Percentiles rank a stretch among this genome's conserved stretches.
These are phyloP conservation scores for Pyracantha coccinea DNA, from an alignment of 331 rosid genomes.

Conservation along the genomic window DNA sequence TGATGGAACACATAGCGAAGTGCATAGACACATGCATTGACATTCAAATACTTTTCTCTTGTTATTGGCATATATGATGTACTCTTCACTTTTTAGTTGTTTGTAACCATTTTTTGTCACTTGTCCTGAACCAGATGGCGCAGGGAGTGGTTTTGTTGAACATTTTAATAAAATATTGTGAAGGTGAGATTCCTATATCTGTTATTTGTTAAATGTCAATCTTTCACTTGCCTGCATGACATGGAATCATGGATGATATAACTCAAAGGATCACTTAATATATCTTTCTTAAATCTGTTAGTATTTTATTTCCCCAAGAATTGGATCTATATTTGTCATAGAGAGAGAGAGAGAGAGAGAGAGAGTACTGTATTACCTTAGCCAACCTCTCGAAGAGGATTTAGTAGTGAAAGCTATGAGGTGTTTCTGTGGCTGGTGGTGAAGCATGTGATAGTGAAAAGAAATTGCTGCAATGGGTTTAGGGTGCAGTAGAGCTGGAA, in stretches of 20 bases:
- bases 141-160: slow-evolving; percentile 28
- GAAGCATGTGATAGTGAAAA: too few relatives aligned
- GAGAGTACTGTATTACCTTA: too few relatives aligned
- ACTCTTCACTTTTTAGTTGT: neutral
- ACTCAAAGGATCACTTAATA: neutral
- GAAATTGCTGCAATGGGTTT: too few relatives aligned
- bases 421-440: too few relatives aligned
- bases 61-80: neutral
- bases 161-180: slow-evolving; percentile 32
- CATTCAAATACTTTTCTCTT: neutral
- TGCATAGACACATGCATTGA: neutral
- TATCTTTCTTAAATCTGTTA: neutral
- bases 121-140: slow-evolving; percentile 23
- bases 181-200: slow-evolving; percentile 20
- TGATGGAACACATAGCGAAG: neutral
- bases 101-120: neutral
- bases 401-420: too few relatives aligned
- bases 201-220: neutral
- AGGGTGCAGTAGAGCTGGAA: too few relatives aligned
- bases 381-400: too few relatives aligned
- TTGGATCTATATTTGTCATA: neutral
- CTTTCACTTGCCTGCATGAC: neutral
- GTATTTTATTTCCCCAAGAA: neutral
- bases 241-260: neutral
- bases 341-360: too few relatives aligned